These are phyloP conservation scores for Lantana camara DNA, from an alignment of 257 asterid species.

Conservation along the genomic window DNA sequence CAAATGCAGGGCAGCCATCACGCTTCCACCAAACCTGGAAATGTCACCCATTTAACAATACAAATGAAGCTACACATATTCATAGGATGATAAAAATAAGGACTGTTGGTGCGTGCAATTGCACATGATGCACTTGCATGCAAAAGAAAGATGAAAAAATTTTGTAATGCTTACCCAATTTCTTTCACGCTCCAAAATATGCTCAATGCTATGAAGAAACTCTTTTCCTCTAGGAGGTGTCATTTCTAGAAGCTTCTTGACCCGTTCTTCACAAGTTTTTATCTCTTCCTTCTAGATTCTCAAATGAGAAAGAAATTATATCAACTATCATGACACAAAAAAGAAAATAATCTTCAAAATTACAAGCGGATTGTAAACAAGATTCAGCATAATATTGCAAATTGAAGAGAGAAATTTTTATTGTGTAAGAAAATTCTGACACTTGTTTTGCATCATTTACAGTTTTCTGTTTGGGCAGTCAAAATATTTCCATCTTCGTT, in stretches of 20 bases:
- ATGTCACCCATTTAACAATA: slow-evolving; percentile 26
- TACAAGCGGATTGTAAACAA: slow-evolving; percentile 13
- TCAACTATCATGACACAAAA: slow-evolving; percentile 15
- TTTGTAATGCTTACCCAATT: slow-evolving; percentile 74
- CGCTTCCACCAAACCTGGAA: slow-evolving; percentile 99
- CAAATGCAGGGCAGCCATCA: slow-evolving; percentile 98
- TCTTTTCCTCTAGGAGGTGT: slow-evolving; percentile 93
- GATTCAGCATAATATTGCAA: slow-evolving; percentile 16
- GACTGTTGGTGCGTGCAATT: slow-evolving; percentile 10
- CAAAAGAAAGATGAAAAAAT: slow-evolving; percentile 13
- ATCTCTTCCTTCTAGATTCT: slow-evolving; percentile 85
- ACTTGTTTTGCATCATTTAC: background rate
- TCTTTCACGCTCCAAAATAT: slow-evolving; percentile 93
- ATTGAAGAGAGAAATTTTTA: background rate
- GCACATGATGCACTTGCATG: slow-evolving; percentile 4
- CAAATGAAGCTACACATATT: slow-evolving; percentile 28
- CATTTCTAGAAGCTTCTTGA: slow-evolving; percentile 85
- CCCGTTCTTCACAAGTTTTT: slow-evolving; percentile 77
- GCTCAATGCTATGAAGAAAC: slow-evolving; percentile 89
- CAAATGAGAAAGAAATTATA: slow-evolving; percentile 25
- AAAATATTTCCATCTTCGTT: background rate
- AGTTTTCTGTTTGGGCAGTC: background rate
- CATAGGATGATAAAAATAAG: slow-evolving; percentile 21
- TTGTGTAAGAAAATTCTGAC: background rate
- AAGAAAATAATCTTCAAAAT: slow-evolving; percentile 14